These are phyloP conservation scores for Mycena albidolilacea DNA, from an alignment of 768 basidiomycete species.

Conservation along the genomic window DNA sequence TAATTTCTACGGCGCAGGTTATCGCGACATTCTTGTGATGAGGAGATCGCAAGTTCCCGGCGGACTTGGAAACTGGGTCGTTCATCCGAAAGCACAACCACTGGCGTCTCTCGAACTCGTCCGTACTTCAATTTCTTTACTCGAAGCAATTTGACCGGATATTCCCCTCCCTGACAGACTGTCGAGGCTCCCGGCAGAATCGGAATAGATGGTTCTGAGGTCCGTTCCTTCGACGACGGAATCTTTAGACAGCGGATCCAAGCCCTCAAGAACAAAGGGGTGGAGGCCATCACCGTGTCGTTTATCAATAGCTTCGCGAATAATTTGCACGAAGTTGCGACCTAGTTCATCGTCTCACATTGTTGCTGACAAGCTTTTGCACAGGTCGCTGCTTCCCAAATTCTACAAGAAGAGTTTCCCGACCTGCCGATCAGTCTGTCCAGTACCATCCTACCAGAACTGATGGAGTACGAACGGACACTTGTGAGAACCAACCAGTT, in stretches of 20 bases:
- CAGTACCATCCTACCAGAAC: conserved; percentile 44
- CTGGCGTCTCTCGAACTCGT: conserved; percentile 49
- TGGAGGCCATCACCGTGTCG: conserved; percentile 46
- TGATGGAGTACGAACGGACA: conserved; percentile 49
- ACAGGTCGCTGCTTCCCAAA: conserved; percentile 36
- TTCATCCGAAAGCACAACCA: conserved; percentile 48
- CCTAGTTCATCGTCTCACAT: not conserved
- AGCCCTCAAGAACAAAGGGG: conserved; percentile 37
- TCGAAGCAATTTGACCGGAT: not conserved
- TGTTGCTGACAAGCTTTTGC: not conserved
- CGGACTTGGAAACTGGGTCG: conserved; percentile 41
- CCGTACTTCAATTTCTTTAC: not conserved
- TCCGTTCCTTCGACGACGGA: conserved; percentile 44
- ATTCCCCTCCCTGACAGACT: conserved; percentile 37
- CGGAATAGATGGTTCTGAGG: conserved; percentile 44
- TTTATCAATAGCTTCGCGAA: conserved; percentile 49
- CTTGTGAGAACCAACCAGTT: conserved; percentile 28
- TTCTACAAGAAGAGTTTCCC: conserved; percentile 45
- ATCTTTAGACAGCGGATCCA: conserved; percentile 40
- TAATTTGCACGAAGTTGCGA: conserved; percentile 41
- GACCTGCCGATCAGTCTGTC: conserved; percentile 45
- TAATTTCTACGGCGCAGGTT: conserved; percentile 42
- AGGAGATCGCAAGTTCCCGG: conserved; percentile 26
- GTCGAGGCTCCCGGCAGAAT: conserved; percentile 49
- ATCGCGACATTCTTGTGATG: conserved; percentile 37